Percentiles rank a stretch among this genome's conserved stretches.
These are phyloP conservation scores for Aschersonia sp. DNA, from an alignment of 2,329 filamentous ascomycete species.

Conservation along the genomic window DNA sequence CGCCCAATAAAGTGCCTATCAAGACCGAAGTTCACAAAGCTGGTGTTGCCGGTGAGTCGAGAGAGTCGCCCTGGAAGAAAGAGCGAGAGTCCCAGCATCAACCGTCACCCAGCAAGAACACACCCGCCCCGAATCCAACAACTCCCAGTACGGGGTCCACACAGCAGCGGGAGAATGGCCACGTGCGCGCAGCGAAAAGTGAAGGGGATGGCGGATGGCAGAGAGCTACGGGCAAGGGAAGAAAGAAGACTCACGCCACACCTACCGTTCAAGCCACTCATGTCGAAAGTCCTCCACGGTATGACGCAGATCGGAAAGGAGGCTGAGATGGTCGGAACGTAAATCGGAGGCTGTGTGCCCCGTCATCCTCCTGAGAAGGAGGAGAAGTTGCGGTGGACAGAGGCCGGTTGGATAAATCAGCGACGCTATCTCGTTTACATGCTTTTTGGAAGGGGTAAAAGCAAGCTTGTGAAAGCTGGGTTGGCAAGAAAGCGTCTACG, in stretches of 20 bases:
- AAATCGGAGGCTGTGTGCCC: neutral
- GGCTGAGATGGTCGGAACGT: conserved; percentile 16
- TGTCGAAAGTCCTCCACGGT: conserved; percentile 40
- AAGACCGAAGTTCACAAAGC: too few species aligned
- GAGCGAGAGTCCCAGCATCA: neutral
- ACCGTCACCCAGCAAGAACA: neutral
- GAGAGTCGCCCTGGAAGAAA: conserved; percentile 1
- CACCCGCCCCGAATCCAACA: neutral
- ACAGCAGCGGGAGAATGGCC: conserved; percentile 30
- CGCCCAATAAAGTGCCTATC: conserved; percentile 9
- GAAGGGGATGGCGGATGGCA: conserved; percentile 44
- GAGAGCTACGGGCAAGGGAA: conserved; percentile 35
- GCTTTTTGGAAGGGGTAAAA: conserved; percentile 1
- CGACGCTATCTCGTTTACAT: neutral
- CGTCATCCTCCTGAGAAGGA: neutral
- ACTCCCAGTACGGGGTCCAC: neutral
- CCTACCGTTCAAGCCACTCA: conserved; percentile 22
- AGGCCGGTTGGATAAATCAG: conserved; percentile 3
- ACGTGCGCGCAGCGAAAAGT: conserved; percentile 37
- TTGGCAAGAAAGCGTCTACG: neutral
- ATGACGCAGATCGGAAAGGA: conserved; percentile 47
- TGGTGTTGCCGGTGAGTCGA: too few species aligned
- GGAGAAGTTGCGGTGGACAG: neutral
- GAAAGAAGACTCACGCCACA: conserved; percentile 33
- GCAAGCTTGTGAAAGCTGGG: neutral